phyloP scores from a whole-genome alignment of 352 stramenopile genomes.

The Phytopythium aichiense region DNA sequence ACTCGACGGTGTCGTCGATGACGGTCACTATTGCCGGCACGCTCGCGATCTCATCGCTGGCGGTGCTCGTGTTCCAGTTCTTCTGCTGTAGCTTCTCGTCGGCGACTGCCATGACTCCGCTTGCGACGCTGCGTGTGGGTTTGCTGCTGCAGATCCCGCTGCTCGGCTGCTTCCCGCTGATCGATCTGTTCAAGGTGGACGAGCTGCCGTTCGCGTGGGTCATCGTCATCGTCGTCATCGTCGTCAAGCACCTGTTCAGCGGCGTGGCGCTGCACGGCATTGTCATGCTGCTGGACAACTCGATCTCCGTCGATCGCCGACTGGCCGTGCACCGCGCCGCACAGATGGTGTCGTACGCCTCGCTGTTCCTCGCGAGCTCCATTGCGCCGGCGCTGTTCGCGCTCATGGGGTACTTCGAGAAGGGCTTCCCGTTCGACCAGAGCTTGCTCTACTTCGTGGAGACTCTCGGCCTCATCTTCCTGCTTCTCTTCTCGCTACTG shows the following conservation, averaged over 20 bases:
- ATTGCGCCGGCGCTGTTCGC: slow-evolving; percentile 59
- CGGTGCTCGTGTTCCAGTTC: slow-evolving; percentile 50
- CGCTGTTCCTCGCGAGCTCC: slow-evolving; percentile 49
- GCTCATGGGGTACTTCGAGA: slow-evolving; percentile 68
- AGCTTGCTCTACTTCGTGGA: slow-evolving; percentile 78
- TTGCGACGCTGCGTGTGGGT: slow-evolving; percentile 69
- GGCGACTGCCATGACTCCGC: slow-evolving; percentile 66
- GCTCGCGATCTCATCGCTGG: slow-evolving; percentile 44
- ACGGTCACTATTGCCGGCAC: slow-evolving; percentile 55
- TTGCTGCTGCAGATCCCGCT: slow-evolving; percentile 76
- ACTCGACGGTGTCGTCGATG: slow-evolving; percentile 43
- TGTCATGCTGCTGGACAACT: slow-evolving; percentile 73
- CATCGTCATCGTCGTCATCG: slow-evolving; percentile 50
- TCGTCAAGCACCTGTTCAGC: slow-evolving; percentile 59
- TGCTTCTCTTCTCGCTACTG: slow-evolving; percentile 73
- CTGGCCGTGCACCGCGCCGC: slow-evolving; percentile 64
- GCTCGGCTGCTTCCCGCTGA: slow-evolving; percentile 60
- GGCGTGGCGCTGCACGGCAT: slow-evolving; percentile 63
- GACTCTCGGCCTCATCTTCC: slow-evolving; percentile 54
- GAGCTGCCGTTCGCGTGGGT: slow-evolving; percentile 54
- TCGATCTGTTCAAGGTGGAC: slow-evolving; percentile 70
- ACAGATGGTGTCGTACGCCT: slow-evolving; percentile 54
- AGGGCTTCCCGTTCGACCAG: slow-evolving; percentile 74
- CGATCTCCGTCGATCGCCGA: slow-evolving; percentile 64
- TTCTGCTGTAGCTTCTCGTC: slow-evolving; percentile 47